Conservation (phyloP, 2,329 filamentous ascomycete genomes). For the Diaporthe citrichinensis region DNA sequence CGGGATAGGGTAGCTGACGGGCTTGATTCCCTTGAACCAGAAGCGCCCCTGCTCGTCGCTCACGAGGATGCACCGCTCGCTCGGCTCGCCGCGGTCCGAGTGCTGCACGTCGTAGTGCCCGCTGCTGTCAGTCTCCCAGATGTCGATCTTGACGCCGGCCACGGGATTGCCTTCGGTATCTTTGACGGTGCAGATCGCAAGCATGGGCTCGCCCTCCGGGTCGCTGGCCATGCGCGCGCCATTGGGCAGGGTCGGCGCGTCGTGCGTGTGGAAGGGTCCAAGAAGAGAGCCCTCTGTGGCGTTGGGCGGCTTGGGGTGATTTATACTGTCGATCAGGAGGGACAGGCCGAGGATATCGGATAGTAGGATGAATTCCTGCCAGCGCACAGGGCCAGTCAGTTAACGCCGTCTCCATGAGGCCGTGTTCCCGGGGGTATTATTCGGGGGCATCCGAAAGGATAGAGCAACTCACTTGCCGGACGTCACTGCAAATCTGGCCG, state of each 20-base stretch:
- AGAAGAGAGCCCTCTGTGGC: slow-evolving; percentile 85
- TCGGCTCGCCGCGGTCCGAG: slow-evolving; percentile 72
- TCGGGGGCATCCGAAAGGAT: neutral
- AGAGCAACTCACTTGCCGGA: slow-evolving; percentile 72
- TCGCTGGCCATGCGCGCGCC: slow-evolving; percentile 78
- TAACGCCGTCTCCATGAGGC: neutral
- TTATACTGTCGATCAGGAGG: slow-evolving; percentile 84
- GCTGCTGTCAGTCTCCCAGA: slow-evolving; percentile 88
- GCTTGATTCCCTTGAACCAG: slow-evolving; percentile 88
- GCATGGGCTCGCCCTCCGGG: slow-evolving; percentile 76
- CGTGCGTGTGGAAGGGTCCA: slow-evolving; percentile 87
- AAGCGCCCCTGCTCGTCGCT: slow-evolving; percentile 81
- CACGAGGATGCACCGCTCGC: slow-evolving; percentile 76
- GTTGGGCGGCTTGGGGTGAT: slow-evolving; percentile 81
- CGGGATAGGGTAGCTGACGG: slow-evolving; percentile 88
- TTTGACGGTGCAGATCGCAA: slow-evolving; percentile 80
- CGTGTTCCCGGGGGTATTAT: slow-evolving; percentile 20
- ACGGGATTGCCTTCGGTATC: slow-evolving; percentile 76
- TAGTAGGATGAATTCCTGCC: slow-evolving; percentile 83
- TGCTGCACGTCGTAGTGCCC: slow-evolving; percentile 89
- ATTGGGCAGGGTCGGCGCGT: slow-evolving; percentile 70
- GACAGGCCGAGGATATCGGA: slow-evolving; percentile 85
- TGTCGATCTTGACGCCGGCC: slow-evolving; percentile 78
- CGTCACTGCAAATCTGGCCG: slow-evolving; percentile 81
- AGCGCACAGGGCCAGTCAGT: neutral